These are phyloP conservation scores for Phlebiopsis gigantea DNA, from an alignment of 768 basidiomycete species.

Conservation along the genomic window DNA sequence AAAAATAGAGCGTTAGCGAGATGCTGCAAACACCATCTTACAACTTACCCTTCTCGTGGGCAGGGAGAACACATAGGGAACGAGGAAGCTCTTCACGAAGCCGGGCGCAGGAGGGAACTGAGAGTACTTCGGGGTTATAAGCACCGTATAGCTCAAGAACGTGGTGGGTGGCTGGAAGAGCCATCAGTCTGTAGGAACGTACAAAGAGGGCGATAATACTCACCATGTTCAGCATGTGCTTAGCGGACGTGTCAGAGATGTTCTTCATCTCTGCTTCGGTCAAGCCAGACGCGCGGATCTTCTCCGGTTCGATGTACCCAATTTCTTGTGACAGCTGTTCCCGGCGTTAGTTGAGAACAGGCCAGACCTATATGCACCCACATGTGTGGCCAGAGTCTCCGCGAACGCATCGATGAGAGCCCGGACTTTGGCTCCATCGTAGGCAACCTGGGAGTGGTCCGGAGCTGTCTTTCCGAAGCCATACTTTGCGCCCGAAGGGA, in stretches of 20 bases:
- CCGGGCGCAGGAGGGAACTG: slow-evolving; percentile 13
- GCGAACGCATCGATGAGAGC: slow-evolving; percentile 9
- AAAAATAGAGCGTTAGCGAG: not conserved
- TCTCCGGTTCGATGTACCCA: slow-evolving; percentile 13
- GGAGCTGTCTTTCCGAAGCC: slow-evolving; percentile 8
- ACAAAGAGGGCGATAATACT: not conserved
- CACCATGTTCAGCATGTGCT: slow-evolving; percentile 10
- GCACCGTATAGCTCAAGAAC: slow-evolving; percentile 10
- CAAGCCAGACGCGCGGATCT: slow-evolving; percentile 11
- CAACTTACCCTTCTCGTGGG: slow-evolving; percentile 3
- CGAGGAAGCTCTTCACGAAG: slow-evolving; percentile 9
- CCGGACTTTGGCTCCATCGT: slow-evolving; percentile 5
- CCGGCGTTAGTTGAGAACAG: not conserved
- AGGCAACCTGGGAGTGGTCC: slow-evolving; percentile 7
- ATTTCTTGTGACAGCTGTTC: slow-evolving; percentile 13
- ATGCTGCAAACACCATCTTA: not conserved
- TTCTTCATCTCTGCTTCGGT: slow-evolving; percentile 12
- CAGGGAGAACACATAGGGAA: slow-evolving; percentile 5
- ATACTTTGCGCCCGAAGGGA: slow-evolving; percentile 10
- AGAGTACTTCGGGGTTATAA: slow-evolving; percentile 8
- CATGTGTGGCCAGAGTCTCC: slow-evolving; percentile 7
- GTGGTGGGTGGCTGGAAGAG: slow-evolving; percentile 6
- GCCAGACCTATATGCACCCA: not conserved
- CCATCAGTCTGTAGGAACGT: not conserved
- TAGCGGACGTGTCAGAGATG: slow-evolving; percentile 7